Conservation (phyloP, 164 flowering plant genomes). For the Magnolia changhungtana region DNA sequence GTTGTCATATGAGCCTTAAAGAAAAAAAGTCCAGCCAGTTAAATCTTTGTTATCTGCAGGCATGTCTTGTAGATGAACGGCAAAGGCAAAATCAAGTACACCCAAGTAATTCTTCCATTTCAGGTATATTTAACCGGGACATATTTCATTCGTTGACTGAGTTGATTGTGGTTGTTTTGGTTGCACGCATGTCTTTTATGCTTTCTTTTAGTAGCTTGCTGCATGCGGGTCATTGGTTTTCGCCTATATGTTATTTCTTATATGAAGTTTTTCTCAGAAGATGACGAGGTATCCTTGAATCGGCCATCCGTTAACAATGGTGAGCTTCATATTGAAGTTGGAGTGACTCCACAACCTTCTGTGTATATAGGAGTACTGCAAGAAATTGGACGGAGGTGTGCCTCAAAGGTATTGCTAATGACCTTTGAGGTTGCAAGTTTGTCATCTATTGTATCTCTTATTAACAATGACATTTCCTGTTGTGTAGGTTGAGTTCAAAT, state of each 20-base stretch:
- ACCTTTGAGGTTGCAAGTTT: background rate
- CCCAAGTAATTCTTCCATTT: conserved; percentile 23
- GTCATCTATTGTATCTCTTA: background rate
- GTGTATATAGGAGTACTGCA: conserved; percentile 68
- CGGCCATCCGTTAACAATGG: conserved; percentile 29
- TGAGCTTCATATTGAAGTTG: conserved; percentile 48
- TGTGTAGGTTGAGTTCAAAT: conserved; percentile 79
- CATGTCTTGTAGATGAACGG: conserved; percentile 27
- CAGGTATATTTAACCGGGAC: conserved; percentile 31
- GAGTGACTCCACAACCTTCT: conserved; percentile 34
- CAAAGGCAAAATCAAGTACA: conserved; percentile 31
- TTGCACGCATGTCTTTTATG: background rate
- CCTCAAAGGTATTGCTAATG: conserved; percentile 55
- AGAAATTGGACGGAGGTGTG: conserved; percentile 85
- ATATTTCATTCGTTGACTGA: background rate
- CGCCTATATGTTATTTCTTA: conserved; percentile 10
- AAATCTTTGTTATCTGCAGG: conserved; percentile 34
- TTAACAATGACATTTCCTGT: conserved; percentile 3
- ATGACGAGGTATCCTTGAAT: conserved; percentile 30
- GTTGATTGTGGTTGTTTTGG: background rate
- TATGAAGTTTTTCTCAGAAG: conserved; percentile 30
- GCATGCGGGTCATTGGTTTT: background rate
- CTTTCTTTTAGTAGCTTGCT: background rate
- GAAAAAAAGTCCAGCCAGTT: conserved; percentile 14
- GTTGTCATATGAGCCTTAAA: conserved; percentile 1